Percentiles rank a stretch among this genome's conserved stretches.
These are phyloP conservation scores for Emmonsiellopsis sp. DNA, from an alignment of 2,329 filamentous ascomycete genomes.

Conservation along the genomic window DNA sequence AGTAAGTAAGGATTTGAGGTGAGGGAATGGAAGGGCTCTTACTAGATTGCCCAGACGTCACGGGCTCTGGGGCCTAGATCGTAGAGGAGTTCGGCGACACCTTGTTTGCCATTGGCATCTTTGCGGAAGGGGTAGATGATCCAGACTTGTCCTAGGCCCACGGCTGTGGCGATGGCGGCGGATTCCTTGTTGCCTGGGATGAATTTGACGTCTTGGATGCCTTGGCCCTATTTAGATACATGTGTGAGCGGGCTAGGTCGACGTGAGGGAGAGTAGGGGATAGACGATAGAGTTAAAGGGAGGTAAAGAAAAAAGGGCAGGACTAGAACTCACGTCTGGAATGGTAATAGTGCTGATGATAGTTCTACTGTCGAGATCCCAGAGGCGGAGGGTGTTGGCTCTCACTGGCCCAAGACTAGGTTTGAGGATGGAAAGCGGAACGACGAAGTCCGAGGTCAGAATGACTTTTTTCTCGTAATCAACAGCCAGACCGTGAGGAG, in stretches of 20 bases:
- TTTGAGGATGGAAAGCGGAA: constrained; percentile 53
- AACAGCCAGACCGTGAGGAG: constrained; percentile 51
- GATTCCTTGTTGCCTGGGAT: constrained; percentile 52
- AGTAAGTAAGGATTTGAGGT: not conserved
- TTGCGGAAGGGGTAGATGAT: constrained; percentile 55
- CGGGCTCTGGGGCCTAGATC: constrained; percentile 50
- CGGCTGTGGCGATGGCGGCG: constrained; percentile 52
- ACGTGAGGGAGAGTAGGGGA: not conserved
- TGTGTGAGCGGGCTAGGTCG: not conserved
- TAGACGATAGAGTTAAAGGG: not conserved
- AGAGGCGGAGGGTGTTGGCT: constrained; percentile 52
- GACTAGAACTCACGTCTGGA: constrained; percentile 37
- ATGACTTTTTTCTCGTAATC: constrained; percentile 51
- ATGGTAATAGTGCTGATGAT: constrained; percentile 55
- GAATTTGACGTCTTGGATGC: constrained; percentile 58
- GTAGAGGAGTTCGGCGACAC: constrained; percentile 49
- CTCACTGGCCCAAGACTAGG: constrained; percentile 44
- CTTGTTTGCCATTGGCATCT: constrained; percentile 47
- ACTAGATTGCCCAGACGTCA: constrained; percentile 50
- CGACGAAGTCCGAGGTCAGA: constrained; percentile 55
- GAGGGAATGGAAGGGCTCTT: constrained; percentile 11
- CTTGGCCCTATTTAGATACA: constrained; percentile 34
- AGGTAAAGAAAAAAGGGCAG: not conserved
- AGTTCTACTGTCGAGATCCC: constrained; percentile 44
- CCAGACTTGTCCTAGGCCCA: constrained; percentile 53